Evolutionary conservation across 163 green algal genomes (phyloP).

Genomic region (Chlorella variabilis): DNA sequence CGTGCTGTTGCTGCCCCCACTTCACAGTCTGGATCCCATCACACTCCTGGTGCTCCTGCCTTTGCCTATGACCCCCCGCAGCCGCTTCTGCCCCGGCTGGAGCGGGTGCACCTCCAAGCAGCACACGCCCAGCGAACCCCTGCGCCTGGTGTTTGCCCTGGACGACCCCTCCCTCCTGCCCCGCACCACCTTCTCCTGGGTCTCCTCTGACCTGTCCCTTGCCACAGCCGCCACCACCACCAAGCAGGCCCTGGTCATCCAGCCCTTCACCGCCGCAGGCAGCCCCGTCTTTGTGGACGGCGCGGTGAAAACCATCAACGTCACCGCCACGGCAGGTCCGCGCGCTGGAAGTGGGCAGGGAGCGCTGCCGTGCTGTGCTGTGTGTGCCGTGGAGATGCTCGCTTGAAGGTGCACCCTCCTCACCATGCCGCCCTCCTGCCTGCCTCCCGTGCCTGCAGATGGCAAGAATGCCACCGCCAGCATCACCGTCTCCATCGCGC

Average conservation of each 20-base stretch:
- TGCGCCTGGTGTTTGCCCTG: conserved; percentile 10
- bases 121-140: background rate
- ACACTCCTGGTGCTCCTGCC: background rate
- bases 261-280: background rate
- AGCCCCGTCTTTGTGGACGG: background rate
- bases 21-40: background rate
- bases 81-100: conserved; percentile 12
- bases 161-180: conserved; percentile 8
- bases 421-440: too few relatives aligned
- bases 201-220: background rate
- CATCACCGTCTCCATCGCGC: conserved; percentile 17
- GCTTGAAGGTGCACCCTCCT: too few relatives aligned
- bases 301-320: background rate
- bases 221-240: background rate
- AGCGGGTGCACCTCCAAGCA: conserved; percentile 13
- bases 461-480: conserved; percentile 8
- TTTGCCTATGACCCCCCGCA: background rate
- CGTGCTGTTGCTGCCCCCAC: background rate
- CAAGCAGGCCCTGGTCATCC: conserved; percentile 15
- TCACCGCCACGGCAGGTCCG: background rate
- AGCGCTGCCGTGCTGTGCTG: too few relatives aligned
- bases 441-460: too few relatives aligned
- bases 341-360: too few relatives aligned
- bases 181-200: conserved; percentile 11
- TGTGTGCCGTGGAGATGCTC: too few relatives aligned